Base-by-base conservation (phyloP, 1,284 basidiomycete species). In the Phenoliferia sp. region DNA sequence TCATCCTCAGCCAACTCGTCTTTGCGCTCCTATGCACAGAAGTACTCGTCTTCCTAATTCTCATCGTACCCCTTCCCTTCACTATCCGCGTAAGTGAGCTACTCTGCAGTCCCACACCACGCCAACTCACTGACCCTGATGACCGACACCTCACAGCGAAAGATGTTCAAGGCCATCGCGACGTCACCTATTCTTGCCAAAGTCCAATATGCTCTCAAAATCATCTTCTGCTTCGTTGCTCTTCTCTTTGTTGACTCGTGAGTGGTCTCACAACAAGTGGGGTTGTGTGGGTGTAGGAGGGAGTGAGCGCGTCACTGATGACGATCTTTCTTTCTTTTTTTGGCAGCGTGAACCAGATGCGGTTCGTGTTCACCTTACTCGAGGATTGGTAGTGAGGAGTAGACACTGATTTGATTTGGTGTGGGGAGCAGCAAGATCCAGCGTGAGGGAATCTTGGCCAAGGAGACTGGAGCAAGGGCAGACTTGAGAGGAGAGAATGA, bases 131-230 rank as follows among this genome's bases (percentile, higher is more conserved):
- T 7, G 15, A 29, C 7, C 26, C 39, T 29, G 22, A 26, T 50
- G 48, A 52, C 29, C 5, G 26, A 56, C 4, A 26, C 19, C n/a
- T 10, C 54, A 4, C 32, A 44, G 28, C 57, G 79, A 52, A 76
- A 77, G 56, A 69, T 80, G 32, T 80, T 80, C 76, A 78, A 78
- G 67, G 78, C 80, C 70, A 74, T 80, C 16, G 79, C 79, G 1
- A 65, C 79, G 71, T 74, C 76, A 60, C 50, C 64, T 69, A 77
- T 68, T 56, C 64, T 76, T 31, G 80, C 78, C 65, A 78, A 80
- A 73, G 74, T 79, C 34, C 78, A 79, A 61, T 81, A 79, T 67
- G 77, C 75, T 5, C 69, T 70, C 67, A 80, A 80, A 70, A 73
- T 73, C 39, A 67, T 66, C 28, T 72, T 73, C 61, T 68, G 71